Percentiles rank a stretch among this genome's conserved stretches.
These are phyloP conservation scores for Deinandra increscens DNA, from an alignment of 129 eudicot genomes.

Conservation along the genomic window DNA sequence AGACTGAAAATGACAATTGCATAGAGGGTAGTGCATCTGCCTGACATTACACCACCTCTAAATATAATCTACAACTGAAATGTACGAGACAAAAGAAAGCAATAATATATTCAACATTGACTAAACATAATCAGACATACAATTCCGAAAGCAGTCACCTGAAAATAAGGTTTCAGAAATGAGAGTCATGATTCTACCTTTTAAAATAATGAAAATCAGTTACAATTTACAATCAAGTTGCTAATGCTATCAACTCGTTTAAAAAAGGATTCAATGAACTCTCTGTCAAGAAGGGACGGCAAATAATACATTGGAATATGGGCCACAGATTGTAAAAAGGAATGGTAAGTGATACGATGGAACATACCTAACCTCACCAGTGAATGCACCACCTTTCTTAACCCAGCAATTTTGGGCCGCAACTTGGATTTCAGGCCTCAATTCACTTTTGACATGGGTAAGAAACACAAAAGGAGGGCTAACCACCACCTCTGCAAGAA, in stretches of 20 bases:
- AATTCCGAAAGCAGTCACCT: background rate
- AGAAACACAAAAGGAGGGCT: conserved; percentile 95
- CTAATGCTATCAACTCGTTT: conserved; percentile 1
- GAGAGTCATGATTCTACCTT: background rate
- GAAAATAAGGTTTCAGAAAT: background rate
- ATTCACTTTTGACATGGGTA: conserved; percentile 53
- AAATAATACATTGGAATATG: conserved; percentile 1
- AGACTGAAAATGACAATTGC: background rate
- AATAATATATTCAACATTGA: background rate
- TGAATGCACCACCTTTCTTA: conserved; percentile 95
- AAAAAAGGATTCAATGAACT: conserved; percentile 2
- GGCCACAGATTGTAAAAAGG: background rate
- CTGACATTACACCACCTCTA: background rate
- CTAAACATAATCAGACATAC: background rate
- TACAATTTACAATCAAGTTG: conserved; percentile 10
- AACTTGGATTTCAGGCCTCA: conserved; percentile 90
- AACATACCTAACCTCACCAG: conserved; percentile 95
- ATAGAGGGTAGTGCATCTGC: background rate
- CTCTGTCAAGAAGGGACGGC: background rate
- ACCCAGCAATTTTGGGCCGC: conserved; percentile 99
- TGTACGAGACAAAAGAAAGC: background rate
- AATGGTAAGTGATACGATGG: background rate
- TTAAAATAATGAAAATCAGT: background rate
- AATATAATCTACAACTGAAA: background rate
- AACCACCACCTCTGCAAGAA: conserved; percentile 88